Conservation (phyloP, 352 stramenopile species). For the Phytophthora uliginosa region DNA sequence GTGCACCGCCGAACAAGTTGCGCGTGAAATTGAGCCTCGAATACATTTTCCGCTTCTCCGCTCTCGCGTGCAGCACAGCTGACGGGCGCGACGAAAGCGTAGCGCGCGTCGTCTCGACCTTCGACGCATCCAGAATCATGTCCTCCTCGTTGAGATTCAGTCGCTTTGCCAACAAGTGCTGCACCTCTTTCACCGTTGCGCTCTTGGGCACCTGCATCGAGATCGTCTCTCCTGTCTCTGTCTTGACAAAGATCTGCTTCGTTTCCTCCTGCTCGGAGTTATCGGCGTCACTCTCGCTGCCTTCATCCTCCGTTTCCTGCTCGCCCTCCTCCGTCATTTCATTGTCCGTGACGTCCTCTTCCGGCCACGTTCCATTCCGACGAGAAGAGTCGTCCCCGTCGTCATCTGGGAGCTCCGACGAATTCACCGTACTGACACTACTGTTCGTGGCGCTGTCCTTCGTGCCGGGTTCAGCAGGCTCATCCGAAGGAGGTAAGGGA, state of each 20-base stretch:
- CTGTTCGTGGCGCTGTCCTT: conserved; percentile 32
- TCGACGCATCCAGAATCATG: conserved; percentile 57
- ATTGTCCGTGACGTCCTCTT: conserved; percentile 35
- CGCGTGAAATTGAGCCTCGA: conserved; percentile 72
- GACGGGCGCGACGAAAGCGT: conserved; percentile 39
- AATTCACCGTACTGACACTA: conserved; percentile 32
- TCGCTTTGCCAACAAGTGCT: conserved; percentile 62
- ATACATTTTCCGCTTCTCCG: conserved; percentile 46
- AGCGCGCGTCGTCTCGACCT: conserved; percentile 32
- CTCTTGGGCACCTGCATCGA: conserved; percentile 61
- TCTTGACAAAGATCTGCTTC: conserved; percentile 77
- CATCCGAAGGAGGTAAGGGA: conserved; percentile 21
- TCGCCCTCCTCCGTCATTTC: conserved; percentile 25
- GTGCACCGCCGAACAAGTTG: conserved; percentile 61
- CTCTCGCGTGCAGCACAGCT: conserved; percentile 33
- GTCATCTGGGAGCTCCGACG: conserved; percentile 38
- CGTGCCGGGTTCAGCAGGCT: conserved; percentile 2
- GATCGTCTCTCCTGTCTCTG: conserved; percentile 66
- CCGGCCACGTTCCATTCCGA: conserved; percentile 22
- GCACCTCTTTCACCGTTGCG: conserved; percentile 61
- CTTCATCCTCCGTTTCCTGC: conserved; percentile 35
- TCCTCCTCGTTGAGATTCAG: conserved; percentile 66
- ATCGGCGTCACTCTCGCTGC: conserved; percentile 36
- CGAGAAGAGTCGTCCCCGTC: conserved; percentile 31
- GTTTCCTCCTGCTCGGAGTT: conserved; percentile 37